phyloP scores from a whole-genome alignment of 495 filamentous ascomycete genomes.

The Cenococcum geophilum region DNA sequence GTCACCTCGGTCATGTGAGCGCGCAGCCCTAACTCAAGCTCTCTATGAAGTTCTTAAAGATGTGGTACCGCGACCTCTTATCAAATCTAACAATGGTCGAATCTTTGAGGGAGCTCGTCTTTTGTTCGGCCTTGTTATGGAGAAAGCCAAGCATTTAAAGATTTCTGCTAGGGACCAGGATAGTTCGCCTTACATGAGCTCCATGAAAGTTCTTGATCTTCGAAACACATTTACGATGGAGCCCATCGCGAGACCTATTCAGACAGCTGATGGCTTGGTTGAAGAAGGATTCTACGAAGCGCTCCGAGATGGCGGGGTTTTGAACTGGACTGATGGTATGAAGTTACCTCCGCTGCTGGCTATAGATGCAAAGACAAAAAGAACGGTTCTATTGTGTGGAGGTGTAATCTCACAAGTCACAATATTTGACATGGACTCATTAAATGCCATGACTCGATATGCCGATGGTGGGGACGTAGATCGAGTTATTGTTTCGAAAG shows the following conservation, averaged over 20 bases:
- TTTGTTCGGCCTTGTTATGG: slow-evolving; percentile 34
- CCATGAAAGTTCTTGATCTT: slow-evolving; percentile 31
- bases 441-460: slow-evolving; percentile 18
- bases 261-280: slow-evolving; percentile 31
- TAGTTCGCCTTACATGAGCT: slow-evolving; percentile 21
- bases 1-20: slow-evolving; percentile 24
- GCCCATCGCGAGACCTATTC: slow-evolving; percentile 23
- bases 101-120: slow-evolving; percentile 35
- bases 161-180: slow-evolving; percentile 9
- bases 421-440: slow-evolving; percentile 20
- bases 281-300: slow-evolving; percentile 32
- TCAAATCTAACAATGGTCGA: slow-evolving; percentile 23
- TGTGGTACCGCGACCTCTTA: slow-evolving; percentile 27
- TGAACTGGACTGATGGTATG: slow-evolving; percentile 23
- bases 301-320: slow-evolving; percentile 19
- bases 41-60: slow-evolving; percentile 32
- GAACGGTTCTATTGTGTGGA: slow-evolving; percentile 27
- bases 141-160: slow-evolving; percentile 34
- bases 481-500: slow-evolving; percentile 17
- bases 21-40: slow-evolving; percentile 30
- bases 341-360: slow-evolving; percentile 1
- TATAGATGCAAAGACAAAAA: slow-evolving; percentile 15
- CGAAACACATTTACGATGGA: slow-evolving; percentile 33
- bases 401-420: slow-evolving; percentile 25
- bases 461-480: slow-evolving; percentile 15